Conservation (phyloP, 176 grass and related monocot species). For the Oryza punctata region DNA sequence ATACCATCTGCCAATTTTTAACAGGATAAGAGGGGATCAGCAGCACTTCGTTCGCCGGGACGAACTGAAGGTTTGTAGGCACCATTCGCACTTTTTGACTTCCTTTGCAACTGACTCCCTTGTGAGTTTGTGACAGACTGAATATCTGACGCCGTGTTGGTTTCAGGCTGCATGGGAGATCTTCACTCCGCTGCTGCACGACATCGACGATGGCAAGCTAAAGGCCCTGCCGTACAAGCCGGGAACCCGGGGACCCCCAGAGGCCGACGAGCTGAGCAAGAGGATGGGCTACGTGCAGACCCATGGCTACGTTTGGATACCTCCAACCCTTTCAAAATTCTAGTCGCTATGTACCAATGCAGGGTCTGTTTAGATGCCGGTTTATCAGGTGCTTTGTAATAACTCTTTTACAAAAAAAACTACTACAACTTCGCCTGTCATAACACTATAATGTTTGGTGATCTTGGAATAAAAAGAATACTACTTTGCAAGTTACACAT, state of each 20-base stretch:
- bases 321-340: constrained; percentile 66
- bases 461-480: neutral
- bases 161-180: constrained; percentile 96
- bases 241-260: constrained; percentile 63
- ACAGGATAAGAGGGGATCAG: constrained; percentile 95
- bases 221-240: constrained; percentile 69
- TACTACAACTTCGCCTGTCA: neutral
- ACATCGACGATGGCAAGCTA: constrained; percentile 73
- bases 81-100: neutral
- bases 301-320: constrained; percentile 84
- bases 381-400: neutral
- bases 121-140: neutral
- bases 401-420: neutral
- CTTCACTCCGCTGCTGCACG: constrained; percentile 89
- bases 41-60: constrained; percentile 97
- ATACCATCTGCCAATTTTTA: neutral
- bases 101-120: neutral
- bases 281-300: constrained; percentile 82
- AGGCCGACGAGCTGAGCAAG: constrained; percentile 75
- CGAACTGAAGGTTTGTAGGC: constrained; percentile 71
- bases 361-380: neutral
- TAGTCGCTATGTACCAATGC: neutral
- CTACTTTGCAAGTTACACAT: neutral
- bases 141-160: neutral
- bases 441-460: neutral